Base-by-base conservation (phyloP, 2,329 filamentous ascomycete species). In the Colletotrichum magnum region DNA sequence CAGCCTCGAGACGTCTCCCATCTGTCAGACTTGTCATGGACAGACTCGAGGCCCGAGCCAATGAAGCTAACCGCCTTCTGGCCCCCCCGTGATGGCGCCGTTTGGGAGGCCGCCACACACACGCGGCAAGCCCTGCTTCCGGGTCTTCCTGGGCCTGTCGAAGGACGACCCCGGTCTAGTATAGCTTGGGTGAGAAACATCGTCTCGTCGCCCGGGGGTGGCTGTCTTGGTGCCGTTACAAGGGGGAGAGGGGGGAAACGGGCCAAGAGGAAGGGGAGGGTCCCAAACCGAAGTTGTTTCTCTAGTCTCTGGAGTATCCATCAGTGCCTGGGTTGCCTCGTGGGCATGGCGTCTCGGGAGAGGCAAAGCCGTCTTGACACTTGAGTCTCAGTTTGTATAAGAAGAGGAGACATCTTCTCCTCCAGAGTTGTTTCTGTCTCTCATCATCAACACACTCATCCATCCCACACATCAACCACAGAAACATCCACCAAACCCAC, bases 311-410 rank as follows among this genome's bases (percentile, higher is more conserved):
- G 32, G 47, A 60, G 58, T 16, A 21, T 43, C 13, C 21, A 24
- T 24, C 21, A 24, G 21, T 24, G 21, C 21, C 47, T 21, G 9
- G 18, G 9, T 41, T 16, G 64, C 51, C 56, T 58, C 45, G 32
- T 39, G 21, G 36, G 21, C 43, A 18, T 50, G 56, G 26, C 24
- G 10, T 28, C 36, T 15, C 15, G 10, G 21, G 21, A 13, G 2
- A 39, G 32, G 32, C 32, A 36, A 12, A 9, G 32, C 32, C 32
- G 32, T 10, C 2, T 12, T 36, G 32, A 12, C 9, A 10, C 7
- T 36, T 36, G 32, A 36, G 32, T 36, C 32, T 36, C 16, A 39
- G 24, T 5, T 26, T 57, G 61, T 59, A 68, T 68, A 68, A 68
- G 60, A 64, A 5, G 47, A 54, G 39, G 21, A 12, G 32, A 18